Evolutionary conservation across 2,329 filamentous ascomycete genomes (phyloP), one percentile per base, ranked within the genome.

Genomic region (Ophiostoma triangulosporum): DNA sequence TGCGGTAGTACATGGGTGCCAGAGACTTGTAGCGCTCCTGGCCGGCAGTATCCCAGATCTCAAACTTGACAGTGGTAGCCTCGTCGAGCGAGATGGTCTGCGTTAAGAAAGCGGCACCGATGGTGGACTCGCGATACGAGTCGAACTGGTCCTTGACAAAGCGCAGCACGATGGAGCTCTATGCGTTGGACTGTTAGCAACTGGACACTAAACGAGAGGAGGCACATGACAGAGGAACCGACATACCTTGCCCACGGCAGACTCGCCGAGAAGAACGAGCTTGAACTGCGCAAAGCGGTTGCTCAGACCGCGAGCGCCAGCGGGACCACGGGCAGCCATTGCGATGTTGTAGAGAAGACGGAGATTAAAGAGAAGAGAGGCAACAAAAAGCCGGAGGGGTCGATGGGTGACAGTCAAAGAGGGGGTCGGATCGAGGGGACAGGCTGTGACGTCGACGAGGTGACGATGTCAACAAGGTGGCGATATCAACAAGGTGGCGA

Each of bases 81-180:
- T 97, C 93, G 69, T 97, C 91, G 70, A 98, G 85, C 55, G 91
- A 91, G 69, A 98, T 96, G 62, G 93, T 98, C 73, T 98, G 93
- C 64, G 93, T 98, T 62, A 98, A 80, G 78, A 98, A 98, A 62
- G 94, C 94, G 63, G 94, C 93, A 70, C 93, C 91, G 72, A 96
- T 96, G 58, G 91, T 96, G 54, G 90, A 95, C 81, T 96, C 91
- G 71, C 90, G 83, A 75, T 96, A 96, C 51, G 77, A 80, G 76
- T 98, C 93, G 72, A 98, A 98, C 88, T 97, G 93, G 71, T 98
- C 91, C 89, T 98, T 98, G 67, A 98, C 93, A 66, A 98, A 98
- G 72, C 94, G 85, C 66, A 98, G 76, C 54, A 98, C 93, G 70
- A 98, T 84, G 61, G 93, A 98, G 73, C 90, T 96, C 91, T n/a